Base-by-base conservation (phyloP, 768 basidiomycete species). In the Xerocomus potaroensis region DNA sequence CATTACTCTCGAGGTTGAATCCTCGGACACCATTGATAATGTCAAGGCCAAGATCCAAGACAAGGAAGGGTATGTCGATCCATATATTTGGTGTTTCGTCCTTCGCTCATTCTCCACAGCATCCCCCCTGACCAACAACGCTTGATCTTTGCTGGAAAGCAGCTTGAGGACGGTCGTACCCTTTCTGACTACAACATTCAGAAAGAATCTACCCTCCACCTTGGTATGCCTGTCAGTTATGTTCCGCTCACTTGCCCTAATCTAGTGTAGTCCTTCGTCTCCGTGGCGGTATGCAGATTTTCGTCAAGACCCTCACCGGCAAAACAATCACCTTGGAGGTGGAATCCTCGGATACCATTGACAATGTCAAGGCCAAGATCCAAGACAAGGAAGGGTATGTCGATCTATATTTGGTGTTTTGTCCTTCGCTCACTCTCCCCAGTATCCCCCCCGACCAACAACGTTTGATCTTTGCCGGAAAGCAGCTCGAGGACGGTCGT, bases 121-220 rank as follows among this genome's bases (percentile, higher is more conserved):
- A 88, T 88, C 48, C 85, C 86, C 18, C 92, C 91, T 19, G 89
- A 92, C 69, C 91, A 91, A 58, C 91, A 94, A 63, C 91, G 93
- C 53, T 71, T 95, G n/a, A 95, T 95, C 73, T 95, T 94, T 54
- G 92, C 92, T 38, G 92, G 92, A 50, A 94, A 95, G 72, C 92
- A 94, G 66, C 80, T 96, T 22, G 92, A 95, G 66, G 93, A 96
- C 60, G 93, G 93, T 4, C 84, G 92, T 40, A 95, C 88, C 4
- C 75, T 91, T 1, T 87, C 86, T 8, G 88, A 89, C 56, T 91
- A 91, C 65, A 91, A 92, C 65, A 93, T 95, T 57, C 92, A 95
- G 79, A 94, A 94, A 73, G 91, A 95, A 72, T 89, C 85, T 0
- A 94, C 91, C 31, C 84, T 95, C 43, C 92, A 94, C 60, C 79